phyloP scores from a whole-genome alignment of 31 red algal genomes.

The Endocladia muricata region DNA sequence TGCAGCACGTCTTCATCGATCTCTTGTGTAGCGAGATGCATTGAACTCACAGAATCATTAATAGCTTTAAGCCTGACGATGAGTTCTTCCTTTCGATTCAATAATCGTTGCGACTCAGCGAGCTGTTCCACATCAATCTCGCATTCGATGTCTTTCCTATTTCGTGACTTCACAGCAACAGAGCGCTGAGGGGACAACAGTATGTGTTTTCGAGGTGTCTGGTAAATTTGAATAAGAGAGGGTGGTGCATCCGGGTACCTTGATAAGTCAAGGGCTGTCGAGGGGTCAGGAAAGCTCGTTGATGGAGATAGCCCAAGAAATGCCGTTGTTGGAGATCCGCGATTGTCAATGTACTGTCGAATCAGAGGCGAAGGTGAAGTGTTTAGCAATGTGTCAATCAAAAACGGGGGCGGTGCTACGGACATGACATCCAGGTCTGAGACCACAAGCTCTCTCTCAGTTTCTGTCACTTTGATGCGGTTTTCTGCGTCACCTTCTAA shows the following conservation, averaged over 20 bases:
- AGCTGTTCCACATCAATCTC: conserved; percentile 36
- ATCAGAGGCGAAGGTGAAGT: conserved; percentile 11
- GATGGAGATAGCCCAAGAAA: no score
- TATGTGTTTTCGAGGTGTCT: neutral
- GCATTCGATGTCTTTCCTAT: conserved; percentile 7
- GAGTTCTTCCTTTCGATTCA: conserved; percentile 37
- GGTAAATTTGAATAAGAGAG: neutral
- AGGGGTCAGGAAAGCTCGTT: no score
- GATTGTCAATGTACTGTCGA: neutral
- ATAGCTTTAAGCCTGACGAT: conserved; percentile 10
- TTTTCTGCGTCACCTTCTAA: conserved; percentile 19
- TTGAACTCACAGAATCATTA: conserved; percentile 17
- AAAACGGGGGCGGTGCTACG: neutral
- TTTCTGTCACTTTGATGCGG: conserved; percentile 22
- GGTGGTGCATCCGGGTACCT: no score
- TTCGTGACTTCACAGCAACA: neutral
- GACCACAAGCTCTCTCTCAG: conserved; percentile 14
- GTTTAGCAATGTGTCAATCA: conserved; percentile 3
- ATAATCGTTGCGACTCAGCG: conserved; percentile 31
- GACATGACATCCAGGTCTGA: conserved; percentile 61
- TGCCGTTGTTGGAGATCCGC: conserved; percentile 12
- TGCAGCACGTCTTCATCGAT: neutral
- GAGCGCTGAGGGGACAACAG: conserved; percentile 19
- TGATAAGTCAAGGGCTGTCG: no score
- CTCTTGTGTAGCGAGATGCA: neutral